Percentiles rank a stretch among this genome's conserved stretches.
Evolutionary conservation across 768 basidiomycete genomes (phyloP).

Genomic region (Boletus subparvulus): DNA sequence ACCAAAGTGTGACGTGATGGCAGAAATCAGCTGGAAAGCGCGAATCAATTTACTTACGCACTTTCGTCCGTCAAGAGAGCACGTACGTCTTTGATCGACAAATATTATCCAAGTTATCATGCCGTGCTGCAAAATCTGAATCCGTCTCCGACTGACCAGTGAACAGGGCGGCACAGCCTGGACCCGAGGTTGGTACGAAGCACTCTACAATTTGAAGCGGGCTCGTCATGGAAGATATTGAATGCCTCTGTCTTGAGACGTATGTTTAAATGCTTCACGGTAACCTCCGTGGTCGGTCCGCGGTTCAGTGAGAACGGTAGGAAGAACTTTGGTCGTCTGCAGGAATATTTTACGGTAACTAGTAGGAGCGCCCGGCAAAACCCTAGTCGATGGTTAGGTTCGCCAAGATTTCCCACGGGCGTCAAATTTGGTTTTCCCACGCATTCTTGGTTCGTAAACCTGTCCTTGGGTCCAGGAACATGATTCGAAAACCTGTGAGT

Average conservation of each 20-base stretch:
- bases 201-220: no score
- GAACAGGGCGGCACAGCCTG: no score
- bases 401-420: no score
- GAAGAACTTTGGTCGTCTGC: slow-evolving; percentile 14
- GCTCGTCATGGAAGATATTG: slow-evolving; percentile 49
- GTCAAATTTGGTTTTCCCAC: no score
- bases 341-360: slow-evolving; percentile 20
- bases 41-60: neutral
- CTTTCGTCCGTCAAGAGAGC: neutral
- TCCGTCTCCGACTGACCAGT: no score
- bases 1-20: no score
- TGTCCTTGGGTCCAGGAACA: no score
- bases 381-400: no score
- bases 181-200: no score
- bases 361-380: no score
- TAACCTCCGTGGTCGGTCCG: slow-evolving; percentile 20
- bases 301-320: slow-evolving; percentile 23
- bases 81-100: slow-evolving; percentile 93
- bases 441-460: no score
- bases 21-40: slow-evolving; percentile 59
- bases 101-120: slow-evolving; percentile 67
- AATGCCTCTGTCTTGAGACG: slow-evolving; percentile 48
- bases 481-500: slow-evolving; percentile 13
- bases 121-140: slow-evolving; percentile 47
- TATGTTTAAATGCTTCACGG: slow-evolving; percentile 29